Conservation (phyloP, 1,139 yeast species). For the Blastobotrys capitulatus region DNA sequence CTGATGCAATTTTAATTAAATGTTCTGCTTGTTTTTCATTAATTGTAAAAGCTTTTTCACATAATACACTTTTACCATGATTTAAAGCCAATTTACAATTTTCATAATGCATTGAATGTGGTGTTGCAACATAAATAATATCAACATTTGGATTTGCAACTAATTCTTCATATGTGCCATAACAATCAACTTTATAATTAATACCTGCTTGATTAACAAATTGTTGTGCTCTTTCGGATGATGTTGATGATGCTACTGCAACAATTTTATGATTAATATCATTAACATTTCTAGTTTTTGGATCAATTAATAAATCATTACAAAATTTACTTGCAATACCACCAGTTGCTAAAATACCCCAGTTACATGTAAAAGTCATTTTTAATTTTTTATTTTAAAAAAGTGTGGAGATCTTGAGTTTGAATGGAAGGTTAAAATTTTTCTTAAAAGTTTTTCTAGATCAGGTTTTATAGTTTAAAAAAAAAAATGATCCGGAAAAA, state of each 20-base stretch:
- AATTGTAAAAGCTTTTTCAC: slow-evolving; percentile 59
- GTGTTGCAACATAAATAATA: slow-evolving; percentile 54
- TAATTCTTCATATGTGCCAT: slow-evolving; percentile 37
- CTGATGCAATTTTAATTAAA: slow-evolving; percentile 43
- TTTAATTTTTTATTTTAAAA: background rate
- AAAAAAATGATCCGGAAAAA: background rate
- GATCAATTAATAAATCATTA: slow-evolving; percentile 27
- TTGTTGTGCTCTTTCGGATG: slow-evolving; percentile 26
- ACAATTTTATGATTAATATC: slow-evolving; percentile 30
- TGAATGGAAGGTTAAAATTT: no score
- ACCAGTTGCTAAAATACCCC: slow-evolving; percentile 31
- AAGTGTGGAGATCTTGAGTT: no score
- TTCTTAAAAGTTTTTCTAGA: no score
- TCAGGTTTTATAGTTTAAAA: no score
- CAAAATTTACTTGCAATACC: slow-evolving; percentile 29
- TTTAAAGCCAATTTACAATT: slow-evolving; percentile 45
- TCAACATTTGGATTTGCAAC: slow-evolving; percentile 44
- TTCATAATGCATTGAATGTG: slow-evolving; percentile 51
- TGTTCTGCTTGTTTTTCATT: slow-evolving; percentile 45
- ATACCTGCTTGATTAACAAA: slow-evolving; percentile 18
- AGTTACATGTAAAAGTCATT: slow-evolving; percentile 23
- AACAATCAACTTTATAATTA: slow-evolving; percentile 20
- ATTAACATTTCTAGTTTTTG: slow-evolving; percentile 26
- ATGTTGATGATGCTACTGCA: slow-evolving; percentile 32
- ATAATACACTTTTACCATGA: slow-evolving; percentile 50